phyloP scores from a whole-genome alignment of 495 filamentous ascomycete species.

The Annulohypoxylon nitens region DNA sequence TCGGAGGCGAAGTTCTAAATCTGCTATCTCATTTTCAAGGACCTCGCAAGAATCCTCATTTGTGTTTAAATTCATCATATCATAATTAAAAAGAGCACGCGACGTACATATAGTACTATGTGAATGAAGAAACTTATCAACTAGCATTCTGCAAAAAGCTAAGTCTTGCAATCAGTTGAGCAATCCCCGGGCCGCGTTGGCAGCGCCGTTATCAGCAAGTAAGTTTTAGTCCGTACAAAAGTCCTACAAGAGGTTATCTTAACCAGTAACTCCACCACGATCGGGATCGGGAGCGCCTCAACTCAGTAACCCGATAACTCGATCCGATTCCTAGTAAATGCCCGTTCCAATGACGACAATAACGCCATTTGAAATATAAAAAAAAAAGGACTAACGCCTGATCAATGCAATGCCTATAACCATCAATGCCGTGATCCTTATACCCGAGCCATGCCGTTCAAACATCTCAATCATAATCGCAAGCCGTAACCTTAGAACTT shows the following conservation, averaged over 20 bases:
- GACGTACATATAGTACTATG: neutral
- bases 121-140: neutral
- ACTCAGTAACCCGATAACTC: neutral
- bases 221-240: constrained; percentile 21
- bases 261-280: constrained; percentile 24
- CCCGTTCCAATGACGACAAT: neutral
- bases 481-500: constrained; percentile 37
- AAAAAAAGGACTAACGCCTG: constrained; percentile 16
- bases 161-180: neutral
- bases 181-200: neutral
- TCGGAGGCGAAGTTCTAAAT: constrained; percentile 55
- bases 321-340: constrained; percentile 1
- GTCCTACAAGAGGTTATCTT: constrained; percentile 1
- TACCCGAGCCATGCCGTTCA: neutral
- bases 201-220: neutral
- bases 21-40: constrained; percentile 51
- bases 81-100: constrained; percentile 15
- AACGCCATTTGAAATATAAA: constrained; percentile 5
- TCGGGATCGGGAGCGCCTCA: neutral
- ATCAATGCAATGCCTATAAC: constrained; percentile 33
- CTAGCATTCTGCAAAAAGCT: neutral
- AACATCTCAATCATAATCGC: neutral
- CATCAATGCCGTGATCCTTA: neutral
- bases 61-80: constrained; percentile 25
- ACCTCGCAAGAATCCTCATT: constrained; percentile 11